Percentiles rank a stretch among this genome's conserved stretches.
phyloP scores from a whole-genome alignment of 495 filamentous ascomycete genomes.

The Neurospora hispaniola region DNA sequence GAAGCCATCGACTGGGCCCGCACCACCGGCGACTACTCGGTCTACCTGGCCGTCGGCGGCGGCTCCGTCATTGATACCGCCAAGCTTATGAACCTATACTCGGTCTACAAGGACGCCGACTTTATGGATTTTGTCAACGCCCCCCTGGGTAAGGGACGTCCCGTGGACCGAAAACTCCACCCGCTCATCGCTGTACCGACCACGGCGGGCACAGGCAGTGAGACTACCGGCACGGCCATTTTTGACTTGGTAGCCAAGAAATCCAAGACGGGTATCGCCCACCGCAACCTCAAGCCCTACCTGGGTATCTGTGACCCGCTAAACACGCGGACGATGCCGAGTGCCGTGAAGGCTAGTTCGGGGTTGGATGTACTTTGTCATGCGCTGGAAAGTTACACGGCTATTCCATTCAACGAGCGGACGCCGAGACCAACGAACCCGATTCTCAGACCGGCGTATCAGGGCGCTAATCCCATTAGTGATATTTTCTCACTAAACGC shows the following conservation, averaged over 20 bases:
- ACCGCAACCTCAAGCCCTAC: conserved; percentile 88
- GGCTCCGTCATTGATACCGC: conserved; percentile 92
- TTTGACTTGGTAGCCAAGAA: conserved; percentile 84
- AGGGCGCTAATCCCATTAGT: conserved; percentile 93
- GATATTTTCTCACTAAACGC: conserved; percentile 90
- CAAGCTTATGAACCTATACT: conserved; percentile 97
- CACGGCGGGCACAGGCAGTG: conserved; percentile 87
- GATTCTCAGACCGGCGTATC: conserved; percentile 84
- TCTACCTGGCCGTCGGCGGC: conserved; percentile 84
- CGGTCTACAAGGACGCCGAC: conserved; percentile 72
- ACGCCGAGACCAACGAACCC: conserved; percentile 79
- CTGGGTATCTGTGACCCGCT: conserved; percentile 93
- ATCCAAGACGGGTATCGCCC: conserved; percentile 91
- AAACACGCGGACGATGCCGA: conserved; percentile 91
- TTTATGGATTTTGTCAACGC: conserved; percentile 98
- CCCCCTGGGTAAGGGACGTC: conserved; percentile 77
- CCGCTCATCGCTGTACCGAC: conserved; percentile 91
- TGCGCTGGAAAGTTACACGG: conserved; percentile 84
- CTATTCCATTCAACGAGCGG: conserved; percentile 84
- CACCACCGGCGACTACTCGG: conserved; percentile 36
- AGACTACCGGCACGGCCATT: conserved; percentile 96
- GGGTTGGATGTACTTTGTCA: conserved; percentile 94
- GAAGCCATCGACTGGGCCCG: conserved; percentile 81
- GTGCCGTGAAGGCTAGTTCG: conserved; percentile 77
- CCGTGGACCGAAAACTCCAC: conserved; percentile 65